Conservation (phyloP, 352 stramenopile genomes). For the Pythium aphanidermatum region DNA sequence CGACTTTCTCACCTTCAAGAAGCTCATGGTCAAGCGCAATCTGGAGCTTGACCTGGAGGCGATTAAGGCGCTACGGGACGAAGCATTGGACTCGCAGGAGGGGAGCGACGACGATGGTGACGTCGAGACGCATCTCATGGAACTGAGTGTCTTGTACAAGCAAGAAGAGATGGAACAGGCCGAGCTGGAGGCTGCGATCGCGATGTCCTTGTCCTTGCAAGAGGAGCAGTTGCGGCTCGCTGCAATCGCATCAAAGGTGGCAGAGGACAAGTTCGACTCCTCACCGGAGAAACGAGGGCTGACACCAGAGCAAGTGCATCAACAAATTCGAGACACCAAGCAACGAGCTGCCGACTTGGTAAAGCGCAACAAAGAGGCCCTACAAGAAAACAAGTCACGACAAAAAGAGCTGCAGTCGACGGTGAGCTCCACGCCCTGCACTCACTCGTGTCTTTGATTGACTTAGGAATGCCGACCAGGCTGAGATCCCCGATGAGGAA, state of each 20-base stretch:
- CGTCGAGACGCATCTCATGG: conserved; percentile 66
- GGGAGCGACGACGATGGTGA: conserved; percentile 6
- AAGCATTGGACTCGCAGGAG: conserved; percentile 19
- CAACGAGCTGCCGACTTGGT: conserved; percentile 69
- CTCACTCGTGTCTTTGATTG: neutral
- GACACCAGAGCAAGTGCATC: conserved; percentile 45
- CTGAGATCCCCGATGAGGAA: conserved; percentile 63
- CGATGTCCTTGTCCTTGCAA: conserved; percentile 71
- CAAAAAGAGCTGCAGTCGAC: conserved; percentile 54
- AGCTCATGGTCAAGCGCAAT: conserved; percentile 91
- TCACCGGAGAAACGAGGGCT: conserved; percentile 23
- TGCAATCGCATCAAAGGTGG: conserved; percentile 43
- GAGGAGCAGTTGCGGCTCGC: conserved; percentile 55
- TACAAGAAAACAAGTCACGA: conserved; percentile 61
- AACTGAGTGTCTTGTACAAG: conserved; percentile 83
- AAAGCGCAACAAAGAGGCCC: conserved; percentile 68
- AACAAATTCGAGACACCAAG: conserved; percentile 56
- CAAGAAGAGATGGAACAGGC: conserved; percentile 84
- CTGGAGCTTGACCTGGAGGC: conserved; percentile 88
- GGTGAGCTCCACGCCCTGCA: neutral
- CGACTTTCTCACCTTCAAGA: conserved; percentile 91
- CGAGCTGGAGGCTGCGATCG: conserved; percentile 70
- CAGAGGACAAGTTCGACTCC: conserved; percentile 57
- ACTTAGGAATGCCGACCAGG: conserved; percentile 19
- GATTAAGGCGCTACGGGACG: conserved; percentile 71